These are phyloP conservation scores for Zymoseptoria passerinii DNA, from an alignment of 2,329 filamentous ascomycete genomes.

Conservation along the genomic window DNA sequence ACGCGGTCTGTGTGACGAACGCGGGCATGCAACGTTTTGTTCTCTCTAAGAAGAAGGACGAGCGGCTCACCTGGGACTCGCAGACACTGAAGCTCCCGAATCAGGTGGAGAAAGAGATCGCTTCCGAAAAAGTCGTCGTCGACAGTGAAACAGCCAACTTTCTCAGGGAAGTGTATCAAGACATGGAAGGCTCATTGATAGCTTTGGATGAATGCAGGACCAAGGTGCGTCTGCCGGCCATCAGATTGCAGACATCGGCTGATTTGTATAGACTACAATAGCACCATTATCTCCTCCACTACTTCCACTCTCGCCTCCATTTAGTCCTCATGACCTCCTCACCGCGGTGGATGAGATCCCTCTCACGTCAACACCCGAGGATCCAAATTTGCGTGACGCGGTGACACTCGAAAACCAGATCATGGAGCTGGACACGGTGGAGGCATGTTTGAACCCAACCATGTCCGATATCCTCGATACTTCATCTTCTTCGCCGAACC, in stretches of 20 bases:
- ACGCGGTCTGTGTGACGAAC: slow-evolving; percentile 11
- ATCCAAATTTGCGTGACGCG: slow-evolving; percentile 24
- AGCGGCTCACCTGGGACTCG: slow-evolving; percentile 36
- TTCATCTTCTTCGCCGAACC: slow-evolving; percentile 22
- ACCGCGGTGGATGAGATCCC: slow-evolving; percentile 18
- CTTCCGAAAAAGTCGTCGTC: slow-evolving; percentile 33
- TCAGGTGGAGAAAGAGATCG: slow-evolving; percentile 10
- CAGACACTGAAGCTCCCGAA: slow-evolving; percentile 10
- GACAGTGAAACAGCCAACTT: slow-evolving; percentile 29
- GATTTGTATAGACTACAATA: slow-evolving; percentile 19
- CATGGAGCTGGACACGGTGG: slow-evolving; percentile 21
- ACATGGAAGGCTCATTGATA: slow-evolving; percentile 4
- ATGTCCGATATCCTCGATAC: background rate
- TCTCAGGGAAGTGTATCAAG: slow-evolving; percentile 30
- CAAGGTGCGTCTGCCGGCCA: slow-evolving; percentile 14
- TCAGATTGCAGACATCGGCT: slow-evolving; percentile 15
- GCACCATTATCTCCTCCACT: slow-evolving; percentile 40
- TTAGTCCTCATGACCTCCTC: slow-evolving; percentile 26
- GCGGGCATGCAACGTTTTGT: slow-evolving; percentile 24
- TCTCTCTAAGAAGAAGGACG: slow-evolving; percentile 35
- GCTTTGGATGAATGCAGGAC: slow-evolving; percentile 17
- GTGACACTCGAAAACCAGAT: slow-evolving; percentile 23
- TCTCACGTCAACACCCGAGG: slow-evolving; percentile 25
- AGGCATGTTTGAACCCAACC: slow-evolving; percentile 4
- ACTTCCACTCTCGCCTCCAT: slow-evolving; percentile 36